Evolutionary conservation across 495 filamentous ascomycete genomes (phyloP).

Genomic region (Penicillium verhagenii): DNA sequence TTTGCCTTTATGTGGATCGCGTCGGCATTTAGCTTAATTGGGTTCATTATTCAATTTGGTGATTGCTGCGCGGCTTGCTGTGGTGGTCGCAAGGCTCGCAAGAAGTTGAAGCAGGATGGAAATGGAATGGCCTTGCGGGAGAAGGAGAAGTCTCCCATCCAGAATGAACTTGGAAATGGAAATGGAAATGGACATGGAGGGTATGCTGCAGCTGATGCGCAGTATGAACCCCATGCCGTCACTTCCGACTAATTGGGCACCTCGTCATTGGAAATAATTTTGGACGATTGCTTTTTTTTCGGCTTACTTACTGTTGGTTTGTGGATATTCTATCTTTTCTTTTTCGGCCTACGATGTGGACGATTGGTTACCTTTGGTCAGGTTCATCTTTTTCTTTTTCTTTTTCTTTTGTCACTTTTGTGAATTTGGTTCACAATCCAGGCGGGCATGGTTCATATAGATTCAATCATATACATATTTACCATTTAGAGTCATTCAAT

Average conservation of each 20-base stretch:
- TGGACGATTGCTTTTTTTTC: neutral
- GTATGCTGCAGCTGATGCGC: slow-evolving; percentile 50
- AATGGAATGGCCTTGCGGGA: slow-evolving; percentile 22
- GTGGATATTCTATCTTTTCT: neutral
- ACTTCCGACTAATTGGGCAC: slow-evolving; percentile 6
- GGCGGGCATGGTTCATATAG: slow-evolving; percentile 2
- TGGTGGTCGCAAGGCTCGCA: slow-evolving; percentile 42
- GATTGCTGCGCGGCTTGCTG: slow-evolving; percentile 36
- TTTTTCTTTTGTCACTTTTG: neutral
- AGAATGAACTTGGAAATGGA: neutral
- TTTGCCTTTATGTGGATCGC: slow-evolving; percentile 90
- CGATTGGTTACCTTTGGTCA: neutral
- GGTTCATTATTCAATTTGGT: slow-evolving; percentile 6
- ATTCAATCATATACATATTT: neutral
- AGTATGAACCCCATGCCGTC: slow-evolving; percentile 9
- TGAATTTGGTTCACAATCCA: neutral
- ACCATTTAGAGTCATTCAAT: neutral
- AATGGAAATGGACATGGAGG: neutral
- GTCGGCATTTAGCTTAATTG: slow-evolving; percentile 57
- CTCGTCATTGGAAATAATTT: neutral
- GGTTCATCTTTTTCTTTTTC: neutral
- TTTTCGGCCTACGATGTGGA: neutral
- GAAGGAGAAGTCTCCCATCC: slow-evolving; percentile 26
- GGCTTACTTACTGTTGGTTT: neutral
- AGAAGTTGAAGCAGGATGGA: slow-evolving; percentile 33